These are phyloP conservation scores for Ogataea philodendri DNA, from an alignment of 805 yeast genomes.

Conservation along the genomic window DNA sequence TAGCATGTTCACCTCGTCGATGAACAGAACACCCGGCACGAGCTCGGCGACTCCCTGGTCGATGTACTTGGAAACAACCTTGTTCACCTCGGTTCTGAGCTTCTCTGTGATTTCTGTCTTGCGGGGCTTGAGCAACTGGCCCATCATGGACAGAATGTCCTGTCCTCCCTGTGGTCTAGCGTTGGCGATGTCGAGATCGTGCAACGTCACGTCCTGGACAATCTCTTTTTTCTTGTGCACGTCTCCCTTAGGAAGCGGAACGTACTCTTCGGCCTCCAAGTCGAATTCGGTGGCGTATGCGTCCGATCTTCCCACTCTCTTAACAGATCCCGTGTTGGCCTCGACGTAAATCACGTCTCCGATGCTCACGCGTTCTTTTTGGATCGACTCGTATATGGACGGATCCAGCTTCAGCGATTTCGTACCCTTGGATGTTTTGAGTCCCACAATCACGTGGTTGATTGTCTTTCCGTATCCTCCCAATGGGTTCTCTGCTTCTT, in stretches of 20 bases:
- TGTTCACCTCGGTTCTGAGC: constrained; percentile 93
- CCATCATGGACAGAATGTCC: constrained; percentile 97
- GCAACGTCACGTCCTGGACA: constrained; percentile 96
- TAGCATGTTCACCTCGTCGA: constrained; percentile 98
- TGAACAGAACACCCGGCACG: constrained; percentile 95
- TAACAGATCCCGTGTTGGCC: constrained; percentile 90
- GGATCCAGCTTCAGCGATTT: constrained; percentile 98
- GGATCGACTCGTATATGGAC: constrained; percentile 92
- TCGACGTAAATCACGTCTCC: constrained; percentile 97
- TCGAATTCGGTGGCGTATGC: constrained; percentile 97
- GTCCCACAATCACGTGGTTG: constrained; percentile 87
- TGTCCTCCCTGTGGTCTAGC: constrained; percentile 97
- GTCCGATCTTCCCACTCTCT: constrained; percentile 93
- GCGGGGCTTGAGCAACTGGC: constrained; percentile 91
- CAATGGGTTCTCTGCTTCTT: constrained; percentile 89
- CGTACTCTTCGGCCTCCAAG: constrained; percentile 96
- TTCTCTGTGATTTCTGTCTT: constrained; percentile 96
- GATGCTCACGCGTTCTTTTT: constrained; percentile 92
- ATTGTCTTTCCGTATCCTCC: constrained; percentile 73
- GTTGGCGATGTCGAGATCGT: constrained; percentile 96
- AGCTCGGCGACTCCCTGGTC: constrained; percentile 99
- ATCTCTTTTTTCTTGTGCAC: constrained; percentile 93
- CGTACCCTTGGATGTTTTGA: constrained; percentile 95
- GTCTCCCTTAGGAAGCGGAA: constrained; percentile 98
- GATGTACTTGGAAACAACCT: constrained; percentile 96